Evolutionary conservation across 2,329 filamentous ascomycete species (phyloP), one percentile per base, ranked within the genome.

Genomic region (Penicillium frequentans): DNA sequence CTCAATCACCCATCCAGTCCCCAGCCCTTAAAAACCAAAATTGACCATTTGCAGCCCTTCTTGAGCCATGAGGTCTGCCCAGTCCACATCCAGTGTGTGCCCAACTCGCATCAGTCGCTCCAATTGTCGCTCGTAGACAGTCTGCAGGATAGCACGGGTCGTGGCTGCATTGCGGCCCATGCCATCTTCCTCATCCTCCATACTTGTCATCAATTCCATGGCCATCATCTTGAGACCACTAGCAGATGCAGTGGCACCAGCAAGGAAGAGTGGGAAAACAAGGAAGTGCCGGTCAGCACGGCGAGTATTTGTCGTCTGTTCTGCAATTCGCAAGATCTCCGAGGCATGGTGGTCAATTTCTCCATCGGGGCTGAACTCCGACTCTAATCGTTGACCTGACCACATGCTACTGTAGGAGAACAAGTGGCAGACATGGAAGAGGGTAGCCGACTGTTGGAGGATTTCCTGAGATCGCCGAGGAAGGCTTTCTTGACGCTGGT

Each of bases 391-490:
- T 67, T 85, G 82, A 5, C 73, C 70, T 3, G 77, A 75, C 73
- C 78, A 84, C 76, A 85, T 80, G 62, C 77, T 81, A 5, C 80
- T 83, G 54, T 80, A 78, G n/a, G 78, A 77, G 64, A 83, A 84
- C 50, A 85, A 75, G 19, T 81, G 73, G 44, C 75, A 78, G 21
- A 74, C 74, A 60, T 82, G 79, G 67, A 81, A 83, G 13, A 84
- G 73, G 9, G 81, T 78, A 55, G 59, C 52, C 47, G 64, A 62
- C 65, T 64, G 77, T 53, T 82, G 77, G 56, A 81, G 74, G 50
- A 75, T 62, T 54, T 68, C 69, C 64, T 64, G 70, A 51, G 69
- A 68, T 19, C 68, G 68, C n/a, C 64, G 64, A 1, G 75, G 74
- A 8, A 80, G 67, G 26, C 54, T 64, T 14, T 75, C 65, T 52